Percentiles rank a stretch among this genome's conserved stretches.
phyloP scores from a whole-genome alignment of 2,329 filamentous ascomycete genomes.

The Sordariomycetes sp. region DNA sequence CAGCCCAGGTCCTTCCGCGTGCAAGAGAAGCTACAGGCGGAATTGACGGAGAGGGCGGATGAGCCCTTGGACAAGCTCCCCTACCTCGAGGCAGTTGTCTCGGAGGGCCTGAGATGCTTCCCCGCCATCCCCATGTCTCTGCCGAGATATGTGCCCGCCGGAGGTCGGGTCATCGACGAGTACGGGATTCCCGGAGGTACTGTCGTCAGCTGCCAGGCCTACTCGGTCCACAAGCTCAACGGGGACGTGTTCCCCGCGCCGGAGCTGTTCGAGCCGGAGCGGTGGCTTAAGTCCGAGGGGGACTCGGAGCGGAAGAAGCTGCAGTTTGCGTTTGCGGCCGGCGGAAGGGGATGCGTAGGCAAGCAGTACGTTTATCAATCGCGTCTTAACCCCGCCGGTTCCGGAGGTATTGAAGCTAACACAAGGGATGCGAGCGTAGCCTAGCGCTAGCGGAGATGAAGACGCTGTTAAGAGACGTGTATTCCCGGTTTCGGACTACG shows the following conservation, averaged over 20 bases:
- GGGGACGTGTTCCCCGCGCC: conserved; percentile 65
- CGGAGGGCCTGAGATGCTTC: conserved; percentile 51
- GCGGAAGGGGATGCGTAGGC: conserved; percentile 55
- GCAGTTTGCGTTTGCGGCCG: conserved; percentile 57
- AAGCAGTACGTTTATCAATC: conserved; percentile 45
- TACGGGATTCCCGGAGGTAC: conserved; percentile 40
- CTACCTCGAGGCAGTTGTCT: conserved; percentile 53
- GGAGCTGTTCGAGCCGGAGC: conserved; percentile 66
- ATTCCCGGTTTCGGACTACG: conserved; percentile 44
- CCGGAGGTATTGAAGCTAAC: background rate
- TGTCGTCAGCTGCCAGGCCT: conserved; percentile 51
- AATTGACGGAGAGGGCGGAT: conserved; percentile 32
- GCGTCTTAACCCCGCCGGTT: background rate
- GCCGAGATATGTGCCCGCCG: conserved; percentile 45
- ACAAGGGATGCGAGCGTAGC: background rate
- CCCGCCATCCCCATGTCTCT: conserved; percentile 57
- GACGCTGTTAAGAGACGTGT: conserved; percentile 49
- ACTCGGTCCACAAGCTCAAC: conserved; percentile 48
- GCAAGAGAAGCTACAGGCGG: conserved; percentile 41
- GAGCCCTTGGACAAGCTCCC: conserved; percentile 36
- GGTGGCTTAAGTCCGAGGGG: conserved; percentile 68
- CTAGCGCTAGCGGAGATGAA: conserved; percentile 61
- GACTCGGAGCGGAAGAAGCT: conserved; percentile 57
- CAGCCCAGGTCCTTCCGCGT: conserved; percentile 39
- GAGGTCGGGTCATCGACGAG: conserved; percentile 44